These are phyloP conservation scores for Solanum stenotomum DNA, from an alignment of 257 asterid species.

Conservation along the genomic window DNA sequence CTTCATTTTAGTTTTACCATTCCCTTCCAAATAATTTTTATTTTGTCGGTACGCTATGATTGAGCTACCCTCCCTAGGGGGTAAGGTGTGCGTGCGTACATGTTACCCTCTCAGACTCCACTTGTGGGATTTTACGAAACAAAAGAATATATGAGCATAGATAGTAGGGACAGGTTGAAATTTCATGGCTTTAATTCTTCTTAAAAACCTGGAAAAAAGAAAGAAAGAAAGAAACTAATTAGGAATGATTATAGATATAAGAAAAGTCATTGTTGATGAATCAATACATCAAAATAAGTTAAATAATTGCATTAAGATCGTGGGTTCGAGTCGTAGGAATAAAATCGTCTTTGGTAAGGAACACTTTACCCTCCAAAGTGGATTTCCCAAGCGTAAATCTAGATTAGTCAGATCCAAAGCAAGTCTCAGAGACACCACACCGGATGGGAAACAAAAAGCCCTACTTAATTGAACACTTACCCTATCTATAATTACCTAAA, in stretches of 20 bases:
- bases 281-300: neutral
- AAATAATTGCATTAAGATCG: neutral
- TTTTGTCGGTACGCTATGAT: neutral
- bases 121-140: neutral
- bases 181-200: neutral
- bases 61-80: neutral
- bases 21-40: neutral
- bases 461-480: neutral
- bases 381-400: accelerated
- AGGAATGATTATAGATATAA: neutral
- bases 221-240: neutral
- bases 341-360: neutral
- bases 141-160: neutral
- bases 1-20: neutral
- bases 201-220: neutral
- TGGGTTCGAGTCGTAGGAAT: neutral
- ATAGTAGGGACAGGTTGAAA: neutral
- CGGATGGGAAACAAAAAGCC: neutral
- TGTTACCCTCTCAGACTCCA: accelerated
- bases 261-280: neutral
- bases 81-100: neutral
- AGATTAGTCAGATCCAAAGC: neutral
- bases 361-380: neutral
- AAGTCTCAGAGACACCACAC: neutral
- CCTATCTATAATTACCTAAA: neutral